Base-by-base conservation (phyloP, 148 eudicot genomes). In the Silene conica region DNA sequence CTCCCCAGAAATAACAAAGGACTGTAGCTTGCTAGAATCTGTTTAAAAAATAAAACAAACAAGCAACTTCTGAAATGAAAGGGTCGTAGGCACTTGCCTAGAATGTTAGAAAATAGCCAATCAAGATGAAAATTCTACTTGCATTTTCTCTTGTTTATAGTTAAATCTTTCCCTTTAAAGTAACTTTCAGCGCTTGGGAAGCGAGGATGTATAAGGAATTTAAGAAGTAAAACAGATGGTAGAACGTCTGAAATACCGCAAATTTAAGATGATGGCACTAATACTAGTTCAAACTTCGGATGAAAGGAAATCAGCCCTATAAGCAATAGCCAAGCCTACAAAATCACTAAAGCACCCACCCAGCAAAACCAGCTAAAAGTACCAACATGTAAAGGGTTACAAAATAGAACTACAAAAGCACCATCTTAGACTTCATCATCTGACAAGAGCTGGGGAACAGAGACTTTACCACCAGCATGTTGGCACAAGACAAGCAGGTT, bases 21-120 rank as follows among this genome's bases (percentile, higher is more conserved):
- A 76, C 88, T 77, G 81, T 89, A 92, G 78, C 92, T 81, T 80
- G 96, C 97, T 75, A 95, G 85, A 78, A 92, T 95, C 99, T 95
- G 89, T 54, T 69, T 3, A 69, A 60, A 12, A 67, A 22, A 26
- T 25, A 38, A 69, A 64, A 8, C 14, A 70, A 70, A 50, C 23
- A 57, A 19, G 56, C 22, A 61, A 16, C 28, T 57, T 74, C 54
- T 18, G 67, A 56, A 74, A 63, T 25, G 4, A 45, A 45, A 14
- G 31, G 38, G 15, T 54, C 23, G 1, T 23, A 12, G 58, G 26
- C 28, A 59, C 55, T 59, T 9, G 55, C 45, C 63, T 50, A 11
- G 57, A 48, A 28, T 28, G n/a, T 31, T 14, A 62, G 28, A n/a
- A 69, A 57, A 12, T 22, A 34, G 31, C n/a, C 23, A 13, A 23